Evolutionary conservation across 2,329 filamentous ascomycete genomes (phyloP).

Genomic region (Capronia epimyces): DNA sequence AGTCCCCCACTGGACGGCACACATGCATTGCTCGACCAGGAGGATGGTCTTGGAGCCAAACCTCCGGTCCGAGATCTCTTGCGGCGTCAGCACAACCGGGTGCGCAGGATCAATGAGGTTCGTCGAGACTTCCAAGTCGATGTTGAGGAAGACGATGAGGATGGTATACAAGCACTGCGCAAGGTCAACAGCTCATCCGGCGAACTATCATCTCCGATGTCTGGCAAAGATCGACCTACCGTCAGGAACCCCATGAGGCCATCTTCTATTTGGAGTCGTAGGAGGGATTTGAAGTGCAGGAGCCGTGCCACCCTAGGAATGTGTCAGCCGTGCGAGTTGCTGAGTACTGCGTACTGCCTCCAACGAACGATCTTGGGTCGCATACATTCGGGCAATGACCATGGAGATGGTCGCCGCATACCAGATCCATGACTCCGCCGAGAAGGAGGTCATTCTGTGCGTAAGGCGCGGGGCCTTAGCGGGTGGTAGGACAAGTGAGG

Average conservation of each 20-base stretch:
- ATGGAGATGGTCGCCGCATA: constrained; percentile 23
- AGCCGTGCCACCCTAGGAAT: constrained; percentile 16
- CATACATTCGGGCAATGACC: constrained; percentile 26
- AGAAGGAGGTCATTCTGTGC: constrained; percentile 21
- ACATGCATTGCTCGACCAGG: constrained; percentile 50
- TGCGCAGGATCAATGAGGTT: constrained; percentile 41
- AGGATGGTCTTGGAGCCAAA: constrained; percentile 53
- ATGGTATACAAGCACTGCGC: constrained; percentile 36
- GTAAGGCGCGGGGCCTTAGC: neutral
- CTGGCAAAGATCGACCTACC: constrained; percentile 27
- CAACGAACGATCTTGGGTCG: neutral
- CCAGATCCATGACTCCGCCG: constrained; percentile 31
- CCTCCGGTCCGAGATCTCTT: constrained; percentile 41
- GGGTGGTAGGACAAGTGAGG: neutral
- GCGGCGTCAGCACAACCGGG: constrained; percentile 42
- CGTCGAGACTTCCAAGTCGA: constrained; percentile 41
- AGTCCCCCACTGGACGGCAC: constrained; percentile 49
- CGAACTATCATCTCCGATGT: too few relatives aligned
- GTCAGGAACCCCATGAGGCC: constrained; percentile 52
- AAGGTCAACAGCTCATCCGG: neutral
- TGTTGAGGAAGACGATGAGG: constrained; percentile 42
- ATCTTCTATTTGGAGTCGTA: constrained; percentile 51
- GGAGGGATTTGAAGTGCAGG: constrained; percentile 24
- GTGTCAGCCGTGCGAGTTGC: neutral
- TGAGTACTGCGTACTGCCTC: too few relatives aligned